Percentiles rank a stretch among this genome's conserved stretches.
phyloP scores from a whole-genome alignment of 148 eudicot species.

The Nepenthes gracilis region DNA sequence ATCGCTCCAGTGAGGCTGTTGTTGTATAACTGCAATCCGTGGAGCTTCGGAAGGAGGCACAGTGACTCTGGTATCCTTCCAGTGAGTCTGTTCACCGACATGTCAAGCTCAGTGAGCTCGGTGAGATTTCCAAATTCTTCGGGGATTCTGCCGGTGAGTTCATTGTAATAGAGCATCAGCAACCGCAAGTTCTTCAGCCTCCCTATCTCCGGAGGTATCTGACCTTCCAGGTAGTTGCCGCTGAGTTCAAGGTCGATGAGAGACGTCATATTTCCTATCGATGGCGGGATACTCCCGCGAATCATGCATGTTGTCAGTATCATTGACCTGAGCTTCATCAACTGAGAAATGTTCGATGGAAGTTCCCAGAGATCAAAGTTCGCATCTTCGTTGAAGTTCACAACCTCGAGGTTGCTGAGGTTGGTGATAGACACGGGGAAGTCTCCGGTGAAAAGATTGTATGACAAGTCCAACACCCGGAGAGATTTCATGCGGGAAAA shows the following conservation, averaged over 20 bases:
- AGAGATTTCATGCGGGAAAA: constrained; percentile 45
- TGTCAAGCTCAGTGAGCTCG: constrained; percentile 45
- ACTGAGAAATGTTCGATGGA: constrained; percentile 35
- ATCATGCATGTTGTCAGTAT: constrained; percentile 49
- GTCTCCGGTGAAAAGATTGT: constrained; percentile 42
- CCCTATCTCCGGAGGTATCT: constrained; percentile 55
- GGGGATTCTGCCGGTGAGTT: constrained; percentile 53
- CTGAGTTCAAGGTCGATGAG: constrained; percentile 71
- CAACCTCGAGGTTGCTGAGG: constrained; percentile 41
- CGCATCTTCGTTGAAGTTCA: constrained; percentile 53
- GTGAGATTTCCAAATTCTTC: constrained; percentile 72
- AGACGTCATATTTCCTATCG: constrained; percentile 65
- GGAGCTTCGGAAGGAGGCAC: constrained; percentile 53
- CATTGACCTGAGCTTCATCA: constrained; percentile 41
- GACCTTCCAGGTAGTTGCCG: constrained; percentile 51
- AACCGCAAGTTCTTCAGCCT: constrained; percentile 36
- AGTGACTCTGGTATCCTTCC: constrained; percentile 52
- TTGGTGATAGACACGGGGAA: constrained; percentile 62
- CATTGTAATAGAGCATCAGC: constrained; percentile 74
- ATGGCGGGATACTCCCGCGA: constrained; percentile 41
- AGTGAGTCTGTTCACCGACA: constrained; percentile 58
- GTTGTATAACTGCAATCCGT: constrained; percentile 66
- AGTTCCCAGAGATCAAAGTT: constrained; percentile 50
- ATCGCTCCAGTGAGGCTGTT: constrained; percentile 66
- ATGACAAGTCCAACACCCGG: constrained; percentile 43